Evolutionary conservation across 352 stramenopile species (phyloP).

Genomic region (Lagenidium sp.): DNA sequence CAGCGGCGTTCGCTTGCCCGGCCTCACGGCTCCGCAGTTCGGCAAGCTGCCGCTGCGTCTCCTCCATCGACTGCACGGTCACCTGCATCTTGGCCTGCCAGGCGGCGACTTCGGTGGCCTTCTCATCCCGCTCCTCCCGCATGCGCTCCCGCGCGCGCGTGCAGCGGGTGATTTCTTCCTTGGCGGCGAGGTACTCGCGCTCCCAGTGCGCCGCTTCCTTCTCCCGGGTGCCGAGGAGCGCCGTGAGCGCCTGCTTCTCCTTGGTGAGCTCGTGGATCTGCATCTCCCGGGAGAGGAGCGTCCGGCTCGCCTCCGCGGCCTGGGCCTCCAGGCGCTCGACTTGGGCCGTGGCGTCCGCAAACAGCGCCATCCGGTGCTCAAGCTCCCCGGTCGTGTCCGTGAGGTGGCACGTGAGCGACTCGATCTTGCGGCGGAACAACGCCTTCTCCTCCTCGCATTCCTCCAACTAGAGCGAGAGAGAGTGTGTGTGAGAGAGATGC

Average conservation of each 20-base stretch:
- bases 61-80: slow-evolving; percentile 16
- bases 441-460: slow-evolving; percentile 24
- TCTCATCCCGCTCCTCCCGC: slow-evolving; percentile 7
- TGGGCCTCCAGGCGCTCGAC: slow-evolving; percentile 31
- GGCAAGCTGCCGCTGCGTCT: slow-evolving; percentile 25
- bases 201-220: slow-evolving; percentile 45
- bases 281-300: slow-evolving; percentile 53
- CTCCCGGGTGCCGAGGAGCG: slow-evolving; percentile 20
- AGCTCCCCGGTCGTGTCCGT: slow-evolving; percentile 49
- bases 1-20: slow-evolving; percentile 9
- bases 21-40: too few species aligned
- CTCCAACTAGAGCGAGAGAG: too few species aligned
- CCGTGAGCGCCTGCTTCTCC: slow-evolving; percentile 19
- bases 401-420: slow-evolving; percentile 27
- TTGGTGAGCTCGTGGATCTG: slow-evolving; percentile 39
- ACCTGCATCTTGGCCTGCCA: slow-evolving; percentile 41
- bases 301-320: slow-evolving; percentile 30
- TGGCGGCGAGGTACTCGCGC: slow-evolving; percentile 24
- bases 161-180: slow-evolving; percentile 14
- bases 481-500: too few species aligned
- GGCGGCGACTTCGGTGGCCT: slow-evolving; percentile 14
- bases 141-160: slow-evolving; percentile 6
- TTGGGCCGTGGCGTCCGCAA: slow-evolving; percentile 28
- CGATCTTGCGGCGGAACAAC: slow-evolving; percentile 26
- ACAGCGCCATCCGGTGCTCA: slow-evolving; percentile 42